These are phyloP conservation scores for Saccharomycopsis hybrid DNA, from an alignment of 1,139 yeast genomes.

Conservation along the genomic window DNA sequence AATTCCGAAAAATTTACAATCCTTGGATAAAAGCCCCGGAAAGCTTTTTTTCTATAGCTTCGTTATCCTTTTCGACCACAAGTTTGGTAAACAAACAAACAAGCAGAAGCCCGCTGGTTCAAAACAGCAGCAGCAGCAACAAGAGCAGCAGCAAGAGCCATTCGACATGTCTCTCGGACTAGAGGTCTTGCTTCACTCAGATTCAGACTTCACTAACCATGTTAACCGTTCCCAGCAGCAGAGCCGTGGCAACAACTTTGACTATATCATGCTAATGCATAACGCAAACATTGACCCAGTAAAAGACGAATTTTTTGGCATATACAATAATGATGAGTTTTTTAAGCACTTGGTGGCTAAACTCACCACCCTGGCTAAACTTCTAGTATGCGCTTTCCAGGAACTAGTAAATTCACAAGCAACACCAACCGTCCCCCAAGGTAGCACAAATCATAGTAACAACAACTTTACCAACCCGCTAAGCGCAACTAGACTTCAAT, in stretches of 20 bases:
- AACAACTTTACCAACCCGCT: background rate
- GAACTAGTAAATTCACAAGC: background rate
- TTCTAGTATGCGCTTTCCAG: background rate
- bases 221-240: background rate
- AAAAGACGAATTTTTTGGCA: slow-evolving; percentile 5
- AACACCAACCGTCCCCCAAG: background rate
- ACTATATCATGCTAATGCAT: background rate
- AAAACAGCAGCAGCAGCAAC: background rate
- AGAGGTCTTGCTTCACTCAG: background rate
- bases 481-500: background rate
- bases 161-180: background rate
- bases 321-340: slow-evolving; percentile 5
- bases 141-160: background rate
- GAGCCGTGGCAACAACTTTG: background rate
- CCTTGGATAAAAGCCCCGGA: too few species aligned
- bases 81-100: too few species aligned
- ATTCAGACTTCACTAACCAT: background rate
- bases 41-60: too few species aligned
- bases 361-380: background rate
- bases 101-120: too few species aligned
- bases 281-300: background rate
- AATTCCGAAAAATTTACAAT: too few species aligned
- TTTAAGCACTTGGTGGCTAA: background rate
- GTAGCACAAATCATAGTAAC: too few species aligned
- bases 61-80: too few species aligned